Evolutionary conservation across 495 filamentous ascomycete genomes (phyloP), one percentile per base, ranked within the genome.

Genomic region (Penicillium verhagenii): DNA sequence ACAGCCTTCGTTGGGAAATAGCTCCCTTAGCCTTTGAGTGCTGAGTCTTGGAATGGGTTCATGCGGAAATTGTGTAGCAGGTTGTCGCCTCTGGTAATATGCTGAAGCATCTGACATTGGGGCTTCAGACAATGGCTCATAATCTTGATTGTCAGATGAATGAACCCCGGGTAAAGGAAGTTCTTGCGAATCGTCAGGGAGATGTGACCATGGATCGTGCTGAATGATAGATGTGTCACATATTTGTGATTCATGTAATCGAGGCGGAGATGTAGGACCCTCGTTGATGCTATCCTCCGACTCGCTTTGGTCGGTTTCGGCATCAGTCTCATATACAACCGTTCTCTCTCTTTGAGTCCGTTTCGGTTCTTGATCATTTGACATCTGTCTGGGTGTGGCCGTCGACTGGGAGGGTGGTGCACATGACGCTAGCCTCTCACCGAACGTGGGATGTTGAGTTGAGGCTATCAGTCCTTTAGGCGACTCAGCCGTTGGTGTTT

Each of bases 261-360:
- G 50, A 18, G 56, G 53, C 23, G 61, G 60, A 0, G 57, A 60
- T 28, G 46, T 38, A 21, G 54, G 42, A 23, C 25, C 49, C n/a
- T 45, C 33, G 20, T 56, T 50, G 11, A 49, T 26, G 13, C 58
- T 55, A 42, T 67, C 57, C 19, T 72, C 64, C 16, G 49, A 56
- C 8, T 72, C 73, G 14, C 59, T 66, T 38, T 72, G 65, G 11
- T 76, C 72, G 13, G 67, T 62, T 10, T 77, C 75, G 1, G 66
- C 75, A 56, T 78, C 75, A 1, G 75, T 78, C 46, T 77, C 75
- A 54, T 77, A 77, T 8, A 78, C 56, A 11, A 78, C 69, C 1
- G 65, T 74, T 38, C 67, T 66, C 25, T 71, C 59, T 9, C 56
- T 59, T 35, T 63, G 62, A 6, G 42, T 50, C 2, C 24, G 52